These are phyloP conservation scores for Platanthera zijinensis DNA, from an alignment of 106 monocot genomes.

Conservation along the genomic window DNA sequence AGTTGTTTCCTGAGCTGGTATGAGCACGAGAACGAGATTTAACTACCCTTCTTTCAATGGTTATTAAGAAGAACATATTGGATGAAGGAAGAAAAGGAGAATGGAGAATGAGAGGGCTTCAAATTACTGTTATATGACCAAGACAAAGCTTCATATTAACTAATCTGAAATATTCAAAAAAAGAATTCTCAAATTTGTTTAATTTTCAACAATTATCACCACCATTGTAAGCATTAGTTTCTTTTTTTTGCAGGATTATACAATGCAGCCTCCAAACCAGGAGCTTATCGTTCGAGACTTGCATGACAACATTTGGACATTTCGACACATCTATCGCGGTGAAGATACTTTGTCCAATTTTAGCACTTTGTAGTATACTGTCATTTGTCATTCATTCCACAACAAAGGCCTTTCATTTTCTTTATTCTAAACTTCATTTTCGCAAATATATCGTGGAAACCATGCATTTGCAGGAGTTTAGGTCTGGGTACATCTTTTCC, in stretches of 20 bases:
- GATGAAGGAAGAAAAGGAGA: too few relatives aligned
- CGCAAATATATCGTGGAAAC: too few relatives aligned
- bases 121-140: too few relatives aligned
- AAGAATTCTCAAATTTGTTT: too few relatives aligned
- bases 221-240: background rate
- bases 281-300: constrained; percentile 81
- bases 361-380: background rate
- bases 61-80: too few relatives aligned
- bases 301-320: constrained; percentile 88
- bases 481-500: background rate
- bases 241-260: constrained; percentile 55
- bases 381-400: background rate
- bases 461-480: background rate
- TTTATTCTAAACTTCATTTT: background rate
- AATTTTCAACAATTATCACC: too few relatives aligned
- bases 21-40: constrained; percentile 5
- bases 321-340: constrained; percentile 96
- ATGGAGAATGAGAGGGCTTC: too few relatives aligned
- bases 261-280: constrained; percentile 92
- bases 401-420: background rate
- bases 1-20: constrained; percentile 86
- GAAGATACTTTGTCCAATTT: constrained; percentile 6
- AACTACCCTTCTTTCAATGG: background rate
- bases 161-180: too few relatives aligned
- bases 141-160: too few relatives aligned